Evolutionary conservation across 805 yeast genomes (phyloP), one percentile per base, ranked within the genome.

Genomic region (Maudiozyma barnettii): DNA sequence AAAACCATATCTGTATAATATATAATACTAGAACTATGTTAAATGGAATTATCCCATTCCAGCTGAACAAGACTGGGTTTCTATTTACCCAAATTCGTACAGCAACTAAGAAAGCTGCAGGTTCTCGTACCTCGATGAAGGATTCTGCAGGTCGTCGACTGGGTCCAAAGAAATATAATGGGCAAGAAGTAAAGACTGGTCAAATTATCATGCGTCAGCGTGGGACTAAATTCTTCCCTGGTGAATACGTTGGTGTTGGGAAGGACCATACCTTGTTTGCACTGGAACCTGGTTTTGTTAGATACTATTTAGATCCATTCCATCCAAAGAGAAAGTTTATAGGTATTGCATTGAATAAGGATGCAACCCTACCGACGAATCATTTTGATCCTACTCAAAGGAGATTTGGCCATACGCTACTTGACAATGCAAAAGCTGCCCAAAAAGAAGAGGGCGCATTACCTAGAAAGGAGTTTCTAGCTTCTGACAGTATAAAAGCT

Each of bases 111-210:
- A 84, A 81, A 64, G 96, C 93, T 7, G 88, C 95, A 19, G 96
- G 97, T 57, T 88, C 97, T n/a, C 85, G 81, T 68, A 85, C 96
- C 16, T 85, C 84, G 55, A 90, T 84, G 79, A 83, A 84, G 63
- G 96, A 90, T 65, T 90, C 99, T 14, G 88, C 88, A 3, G 99
- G 99, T 72, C 81, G 95, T 66, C 75, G 98, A 61, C 71, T 93
- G 45, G 99, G 99, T 22, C 84, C 95, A 33, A 93, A 93, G 69
- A 84, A 76, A 44, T 78, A 83, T 51, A 96, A 91, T 59, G 89
- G 93, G 38, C 68, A 71, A 41, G 60, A 59, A 29, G 96, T 91
- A 1, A 74, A 75, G 44, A 80, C 86, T 1, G 97, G 97, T 9
- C 85, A 89, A 59, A 89, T 93, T 54, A 73, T 93, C 36, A 78